These are phyloP conservation scores for Stygiomarasmius scandens DNA, from an alignment of 1,284 basidiomycete species.

Conservation along the genomic window DNA sequence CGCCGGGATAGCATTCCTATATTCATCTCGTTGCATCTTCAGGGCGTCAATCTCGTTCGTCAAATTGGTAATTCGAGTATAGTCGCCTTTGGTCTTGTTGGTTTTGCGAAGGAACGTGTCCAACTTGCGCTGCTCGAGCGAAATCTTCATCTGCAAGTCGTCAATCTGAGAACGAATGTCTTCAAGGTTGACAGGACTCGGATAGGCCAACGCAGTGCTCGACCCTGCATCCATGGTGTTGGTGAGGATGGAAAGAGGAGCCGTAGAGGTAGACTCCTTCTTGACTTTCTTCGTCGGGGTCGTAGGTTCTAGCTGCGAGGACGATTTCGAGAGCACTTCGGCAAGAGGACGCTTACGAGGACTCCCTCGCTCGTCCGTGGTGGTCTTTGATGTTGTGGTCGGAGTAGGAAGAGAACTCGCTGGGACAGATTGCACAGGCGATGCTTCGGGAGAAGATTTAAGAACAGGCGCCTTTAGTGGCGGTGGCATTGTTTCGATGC, in stretches of 20 bases:
- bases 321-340: conserved; percentile 36
- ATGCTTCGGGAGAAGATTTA: neutral
- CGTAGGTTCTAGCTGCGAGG: conserved; percentile 11
- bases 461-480: too few relatives aligned
- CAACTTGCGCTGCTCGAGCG: conserved; percentile 20
- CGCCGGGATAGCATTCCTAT: conserved; percentile 28
- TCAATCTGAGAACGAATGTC: conserved; percentile 28
- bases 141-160: conserved; percentile 31
- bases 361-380: conserved; percentile 18
- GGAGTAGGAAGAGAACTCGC: too few relatives aligned
- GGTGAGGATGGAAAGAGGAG: conserved; percentile 2
- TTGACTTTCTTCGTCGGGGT: conserved; percentile 32
- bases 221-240: neutral
- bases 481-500: too few relatives aligned
- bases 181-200: too few relatives aligned
- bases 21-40: conserved; percentile 25
- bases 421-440: neutral
- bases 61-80: conserved; percentile 27
- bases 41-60: conserved; percentile 23
- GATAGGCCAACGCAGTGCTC: too few relatives aligned
- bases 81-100: conserved; percentile 31
- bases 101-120: conserved; percentile 29
- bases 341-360: conserved; percentile 17
- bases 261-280: conserved; percentile 26
- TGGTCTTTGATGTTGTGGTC: too few relatives aligned